A percentile compares a stretch with the other conserved stretches of the same genome.
Evolutionary conservation across 345 rosid species (phyloP).

Genomic region (Camelina hispida): DNA sequence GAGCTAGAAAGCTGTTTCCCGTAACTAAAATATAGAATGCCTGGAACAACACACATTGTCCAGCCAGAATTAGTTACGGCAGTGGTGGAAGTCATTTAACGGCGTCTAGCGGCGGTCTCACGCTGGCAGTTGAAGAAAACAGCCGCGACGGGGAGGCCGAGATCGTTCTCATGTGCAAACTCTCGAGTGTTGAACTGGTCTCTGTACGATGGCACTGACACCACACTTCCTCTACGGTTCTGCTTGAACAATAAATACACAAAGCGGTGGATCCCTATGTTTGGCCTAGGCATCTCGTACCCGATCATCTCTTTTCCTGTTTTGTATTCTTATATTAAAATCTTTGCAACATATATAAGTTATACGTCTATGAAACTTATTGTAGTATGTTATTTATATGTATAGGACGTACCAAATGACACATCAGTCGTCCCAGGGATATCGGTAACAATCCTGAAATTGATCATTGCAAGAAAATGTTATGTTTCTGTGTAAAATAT

Average conservation of each 20-base stretch:
- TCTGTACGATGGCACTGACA: slow-evolving; percentile 58
- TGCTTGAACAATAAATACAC: slow-evolving; percentile 87
- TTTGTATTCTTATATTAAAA: slow-evolving; percentile 3
- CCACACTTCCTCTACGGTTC: slow-evolving; percentile 60
- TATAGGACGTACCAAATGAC: slow-evolving; percentile 69
- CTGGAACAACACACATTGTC: slow-evolving; percentile 23
- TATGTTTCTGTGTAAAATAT: slow-evolving; percentile 2
- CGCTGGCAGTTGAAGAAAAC: slow-evolving; percentile 92
- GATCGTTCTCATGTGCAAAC: slow-evolving; percentile 78
- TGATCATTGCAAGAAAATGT: slow-evolving; percentile 39
- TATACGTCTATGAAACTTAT: not conserved
- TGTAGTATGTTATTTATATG: not conserved
- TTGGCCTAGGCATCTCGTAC: slow-evolving; percentile 94
- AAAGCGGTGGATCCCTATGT: slow-evolving; percentile 93
- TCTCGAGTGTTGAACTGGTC: slow-evolving; percentile 70
- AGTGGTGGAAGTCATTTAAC: slow-evolving; percentile 42
- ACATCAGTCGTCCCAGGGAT: slow-evolving; percentile 97
- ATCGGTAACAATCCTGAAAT: slow-evolving; percentile 83
- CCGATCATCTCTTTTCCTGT: slow-evolving; percentile 74
- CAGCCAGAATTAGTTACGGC: not conserved
- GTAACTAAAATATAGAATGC: slow-evolving; percentile 12
- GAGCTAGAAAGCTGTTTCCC: slow-evolving; percentile 10
- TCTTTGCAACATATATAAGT: not conserved
- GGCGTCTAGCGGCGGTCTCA: slow-evolving; percentile 96
- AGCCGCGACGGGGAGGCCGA: slow-evolving; percentile 84